These are phyloP conservation scores for Phoma sp. DNA, from an alignment of 2,329 filamentous ascomycete species.

Conservation along the genomic window DNA sequence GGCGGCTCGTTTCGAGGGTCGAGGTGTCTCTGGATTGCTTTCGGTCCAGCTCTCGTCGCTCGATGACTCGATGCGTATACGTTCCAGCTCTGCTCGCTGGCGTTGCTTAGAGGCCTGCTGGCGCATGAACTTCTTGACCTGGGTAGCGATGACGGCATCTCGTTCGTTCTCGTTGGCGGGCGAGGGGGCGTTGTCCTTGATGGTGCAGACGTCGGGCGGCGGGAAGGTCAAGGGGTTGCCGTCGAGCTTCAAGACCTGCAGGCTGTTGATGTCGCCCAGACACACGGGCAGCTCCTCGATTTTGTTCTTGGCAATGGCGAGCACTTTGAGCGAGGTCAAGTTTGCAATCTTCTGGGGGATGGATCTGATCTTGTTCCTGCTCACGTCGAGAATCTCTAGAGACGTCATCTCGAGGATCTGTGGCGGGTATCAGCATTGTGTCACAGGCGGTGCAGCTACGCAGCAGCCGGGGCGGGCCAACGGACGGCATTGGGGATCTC, in stretches of 20 bases:
- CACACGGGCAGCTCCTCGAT: constrained; percentile 84
- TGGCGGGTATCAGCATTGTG: constrained; percentile 15
- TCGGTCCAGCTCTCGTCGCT: constrained; percentile 63
- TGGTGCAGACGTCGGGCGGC: constrained; percentile 55
- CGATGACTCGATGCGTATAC: constrained; percentile 52
- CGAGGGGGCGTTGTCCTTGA: constrained; percentile 50
- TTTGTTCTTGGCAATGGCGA: constrained; percentile 85
- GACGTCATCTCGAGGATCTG: constrained; percentile 86
- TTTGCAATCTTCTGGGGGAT: constrained; percentile 81
- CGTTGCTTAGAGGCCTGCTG: constrained; percentile 48
- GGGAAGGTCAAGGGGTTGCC: constrained; percentile 87
- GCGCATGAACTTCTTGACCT: constrained; percentile 65
- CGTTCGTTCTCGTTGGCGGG: constrained; percentile 65
- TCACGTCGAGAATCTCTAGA: constrained; percentile 91
- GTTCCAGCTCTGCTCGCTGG: constrained; percentile 41
- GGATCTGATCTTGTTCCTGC: constrained; percentile 80
- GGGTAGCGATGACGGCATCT: constrained; percentile 65
- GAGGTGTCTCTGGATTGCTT: constrained; percentile 76
- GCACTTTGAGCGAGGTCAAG: constrained; percentile 83
- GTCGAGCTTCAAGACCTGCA: constrained; percentile 88
- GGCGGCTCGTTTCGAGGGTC: constrained; percentile 65
- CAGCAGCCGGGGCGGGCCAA: constrained; percentile 21
- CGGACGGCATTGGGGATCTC: constrained; percentile 70
- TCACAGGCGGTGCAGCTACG: not conserved
- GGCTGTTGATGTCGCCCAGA: constrained; percentile 85